These are phyloP conservation scores for Heritiera fomes DNA, from an alignment of 345 rosid species.

Conservation along the genomic window DNA sequence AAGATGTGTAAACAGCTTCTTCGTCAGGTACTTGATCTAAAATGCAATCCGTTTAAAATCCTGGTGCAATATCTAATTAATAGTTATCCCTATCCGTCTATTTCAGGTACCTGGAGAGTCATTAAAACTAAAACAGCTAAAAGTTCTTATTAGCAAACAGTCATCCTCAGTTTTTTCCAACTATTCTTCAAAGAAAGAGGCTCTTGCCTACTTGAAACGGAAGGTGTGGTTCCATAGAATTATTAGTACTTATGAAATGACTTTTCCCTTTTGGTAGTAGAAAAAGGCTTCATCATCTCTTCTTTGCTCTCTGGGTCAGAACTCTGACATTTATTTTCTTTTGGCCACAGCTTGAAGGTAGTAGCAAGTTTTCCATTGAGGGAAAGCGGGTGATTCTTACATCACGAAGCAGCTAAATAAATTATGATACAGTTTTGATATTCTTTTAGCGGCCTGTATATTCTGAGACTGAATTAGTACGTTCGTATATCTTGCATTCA, in stretches of 20 bases:
- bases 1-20: slow-evolving; percentile 73
- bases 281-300: neutral
- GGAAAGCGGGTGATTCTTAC: slow-evolving; percentile 72
- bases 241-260: neutral
- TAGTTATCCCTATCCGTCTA: slow-evolving; percentile 5
- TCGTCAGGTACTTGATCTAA: slow-evolving; percentile 48
- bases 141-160: slow-evolving; percentile 59
- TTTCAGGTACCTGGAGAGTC: slow-evolving; percentile 68
- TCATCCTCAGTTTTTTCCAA: slow-evolving; percentile 51
- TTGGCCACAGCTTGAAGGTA: slow-evolving; percentile 67
- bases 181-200: slow-evolving; percentile 62
- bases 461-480: slow-evolving; percentile 28
- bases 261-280: neutral
- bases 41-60: slow-evolving; percentile 1
- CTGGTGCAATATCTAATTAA: neutral
- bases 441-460: slow-evolving; percentile 17
- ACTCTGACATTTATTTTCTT: neutral
- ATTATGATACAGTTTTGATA: slow-evolving; percentile 32
- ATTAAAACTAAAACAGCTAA: slow-evolving; percentile 75
- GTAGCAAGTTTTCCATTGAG: slow-evolving; percentile 60
- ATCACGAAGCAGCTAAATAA: slow-evolving; percentile 43
- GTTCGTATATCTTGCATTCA: neutral
- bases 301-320: neutral
- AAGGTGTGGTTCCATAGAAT: slow-evolving; percentile 49
- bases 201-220: slow-evolving; percentile 56